Evolutionary conservation across 73 alveolate genomes (phyloP).

Genomic region (Tetrahymena elliotti): DNA sequence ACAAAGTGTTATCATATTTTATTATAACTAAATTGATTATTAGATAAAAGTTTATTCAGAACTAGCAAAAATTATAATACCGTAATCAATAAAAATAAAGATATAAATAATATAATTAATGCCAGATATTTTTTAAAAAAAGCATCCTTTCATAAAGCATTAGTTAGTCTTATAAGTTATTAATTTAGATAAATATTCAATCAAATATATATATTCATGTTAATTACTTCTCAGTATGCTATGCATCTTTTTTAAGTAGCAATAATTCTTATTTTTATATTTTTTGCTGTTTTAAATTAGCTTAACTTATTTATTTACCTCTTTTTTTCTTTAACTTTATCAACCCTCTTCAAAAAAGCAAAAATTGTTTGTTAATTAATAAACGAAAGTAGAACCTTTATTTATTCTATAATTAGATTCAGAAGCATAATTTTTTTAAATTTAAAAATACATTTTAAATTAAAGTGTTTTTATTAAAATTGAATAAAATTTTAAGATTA

Average conservation of each 20-base stretch:
- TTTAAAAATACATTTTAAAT: no score
- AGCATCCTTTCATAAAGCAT: no score
- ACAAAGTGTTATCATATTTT: background rate
- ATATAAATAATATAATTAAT: no score
- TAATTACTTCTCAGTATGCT: background rate
- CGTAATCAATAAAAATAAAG: background rate
- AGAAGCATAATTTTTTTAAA: no score
- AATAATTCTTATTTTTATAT: background rate
- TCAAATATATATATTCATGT: background rate
- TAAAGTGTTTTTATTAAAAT: no score
- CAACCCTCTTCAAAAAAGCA: background rate
- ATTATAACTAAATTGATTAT: background rate
- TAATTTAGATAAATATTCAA: no score
- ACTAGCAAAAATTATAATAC: background rate
- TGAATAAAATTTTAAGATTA: no score
- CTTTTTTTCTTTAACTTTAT: background rate
- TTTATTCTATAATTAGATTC: no score
- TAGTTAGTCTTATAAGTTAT: background rate
- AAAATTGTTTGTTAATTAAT: no score
- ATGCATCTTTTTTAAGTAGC: background rate
- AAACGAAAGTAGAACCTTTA: background rate
- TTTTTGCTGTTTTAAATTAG: background rate
- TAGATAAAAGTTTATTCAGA: background rate
- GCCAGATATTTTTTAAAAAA: background rate
- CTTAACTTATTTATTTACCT: background rate